Evolutionary conservation across 2,329 filamentous ascomycete genomes (phyloP).

Genomic region (Hymenoscyphus fraxineus): DNA sequence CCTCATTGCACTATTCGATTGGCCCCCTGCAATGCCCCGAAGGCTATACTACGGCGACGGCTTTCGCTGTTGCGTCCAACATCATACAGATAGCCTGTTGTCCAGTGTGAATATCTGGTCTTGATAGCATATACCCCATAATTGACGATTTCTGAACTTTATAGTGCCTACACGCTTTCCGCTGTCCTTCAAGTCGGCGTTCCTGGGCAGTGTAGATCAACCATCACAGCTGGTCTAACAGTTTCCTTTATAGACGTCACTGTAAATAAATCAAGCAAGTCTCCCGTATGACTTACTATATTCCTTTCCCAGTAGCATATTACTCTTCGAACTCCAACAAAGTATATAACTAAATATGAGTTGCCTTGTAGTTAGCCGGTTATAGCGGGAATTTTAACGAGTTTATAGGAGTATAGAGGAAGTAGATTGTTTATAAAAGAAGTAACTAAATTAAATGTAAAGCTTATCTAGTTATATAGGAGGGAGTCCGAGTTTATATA

Average conservation of each 20-base stretch:
- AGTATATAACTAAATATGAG: too few relatives aligned
- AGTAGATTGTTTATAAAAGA: too few relatives aligned
- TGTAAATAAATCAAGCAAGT: background rate
- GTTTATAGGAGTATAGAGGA: too few relatives aligned
- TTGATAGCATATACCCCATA: background rate
- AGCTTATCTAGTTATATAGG: too few relatives aligned
- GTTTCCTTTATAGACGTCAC: background rate
- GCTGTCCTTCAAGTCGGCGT: background rate
- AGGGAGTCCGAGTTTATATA: too few relatives aligned
- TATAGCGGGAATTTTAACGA: too few relatives aligned
- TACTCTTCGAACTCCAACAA: too few relatives aligned
- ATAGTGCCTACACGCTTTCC: background rate
- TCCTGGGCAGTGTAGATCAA: background rate
- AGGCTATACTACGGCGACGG: background rate
- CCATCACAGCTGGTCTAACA: background rate
- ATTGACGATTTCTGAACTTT: background rate
- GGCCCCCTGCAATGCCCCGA: background rate
- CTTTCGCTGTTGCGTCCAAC: background rate
- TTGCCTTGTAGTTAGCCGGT: too few relatives aligned
- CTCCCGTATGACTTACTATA: background rate
- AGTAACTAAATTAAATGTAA: too few relatives aligned
- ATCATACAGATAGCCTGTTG: background rate
- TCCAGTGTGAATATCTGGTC: background rate
- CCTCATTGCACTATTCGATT: background rate
- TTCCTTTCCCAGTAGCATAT: background rate